phyloP scores from a whole-genome alignment of 768 basidiomycete genomes.

The Russula ochroleuca region DNA sequence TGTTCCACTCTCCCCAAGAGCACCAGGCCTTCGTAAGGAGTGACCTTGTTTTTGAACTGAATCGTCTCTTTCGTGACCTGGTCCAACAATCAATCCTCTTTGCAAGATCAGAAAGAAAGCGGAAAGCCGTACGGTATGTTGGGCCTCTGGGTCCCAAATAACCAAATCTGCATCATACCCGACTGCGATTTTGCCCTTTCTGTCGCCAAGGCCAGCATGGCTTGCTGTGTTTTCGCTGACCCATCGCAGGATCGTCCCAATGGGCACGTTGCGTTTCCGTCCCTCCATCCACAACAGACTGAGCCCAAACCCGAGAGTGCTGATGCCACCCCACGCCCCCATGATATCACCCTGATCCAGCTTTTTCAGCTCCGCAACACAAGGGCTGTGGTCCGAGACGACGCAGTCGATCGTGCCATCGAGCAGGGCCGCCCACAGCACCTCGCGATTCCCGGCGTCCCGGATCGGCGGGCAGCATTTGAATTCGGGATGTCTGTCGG shows the following conservation, averaged over 20 bases:
- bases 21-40: constrained; percentile 76
- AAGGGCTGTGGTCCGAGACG: constrained; percentile 96
- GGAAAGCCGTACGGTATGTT: constrained; percentile 38
- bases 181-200: constrained; percentile 67
- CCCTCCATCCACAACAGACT: constrained; percentile 89
- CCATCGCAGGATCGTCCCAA: constrained; percentile 72
- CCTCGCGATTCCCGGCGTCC: constrained; percentile 61
- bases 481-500: constrained; percentile 74
- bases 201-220: constrained; percentile 65
- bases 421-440: constrained; percentile 75
- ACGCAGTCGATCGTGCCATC: constrained; percentile 87
- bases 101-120: constrained; percentile 1
- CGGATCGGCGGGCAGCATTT: constrained; percentile 97
- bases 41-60: constrained; percentile 91
- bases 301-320: constrained; percentile 83
- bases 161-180: constrained; percentile 87
- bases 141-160: constrained; percentile 67
- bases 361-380: constrained; percentile 75
- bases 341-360: constrained; percentile 76
- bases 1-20: constrained; percentile 69
- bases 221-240: constrained; percentile 65
- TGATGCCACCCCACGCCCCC: constrained; percentile 93
- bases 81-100: not conserved
- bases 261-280: constrained; percentile 49
- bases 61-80: constrained; percentile 72